These are phyloP conservation scores for Pseudogymnoascus sp. DNA, from an alignment of 2,329 filamentous ascomycete species.

Conservation along the genomic window DNA sequence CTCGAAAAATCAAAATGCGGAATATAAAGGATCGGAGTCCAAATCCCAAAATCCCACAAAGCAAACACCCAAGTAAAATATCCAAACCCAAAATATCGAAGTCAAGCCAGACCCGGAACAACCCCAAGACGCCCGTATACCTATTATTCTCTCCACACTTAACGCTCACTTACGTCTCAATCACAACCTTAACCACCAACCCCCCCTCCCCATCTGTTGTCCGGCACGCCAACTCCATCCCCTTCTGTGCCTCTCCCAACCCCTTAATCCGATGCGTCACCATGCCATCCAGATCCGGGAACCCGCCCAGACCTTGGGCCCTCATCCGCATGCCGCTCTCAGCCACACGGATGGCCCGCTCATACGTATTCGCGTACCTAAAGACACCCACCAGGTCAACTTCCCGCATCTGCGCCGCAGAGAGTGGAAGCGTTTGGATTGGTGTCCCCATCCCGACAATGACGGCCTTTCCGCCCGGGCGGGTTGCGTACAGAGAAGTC, in stretches of 20 bases:
- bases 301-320: conserved; percentile 75
- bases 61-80: neutral
- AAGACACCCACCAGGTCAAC: conserved; percentile 80
- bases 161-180: neutral
- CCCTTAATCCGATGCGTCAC: conserved; percentile 80
- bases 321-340: conserved; percentile 55
- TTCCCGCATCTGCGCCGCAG: conserved; percentile 83
- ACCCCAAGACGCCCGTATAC: neutral
- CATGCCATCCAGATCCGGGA: conserved; percentile 48
- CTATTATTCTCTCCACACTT: neutral
- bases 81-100: neutral
- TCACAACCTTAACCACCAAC: neutral
- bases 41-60: neutral
- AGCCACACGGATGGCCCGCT: conserved; percentile 65
- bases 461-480: conserved; percentile 68
- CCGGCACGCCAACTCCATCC: conserved; percentile 64
- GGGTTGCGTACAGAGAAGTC: conserved; percentile 60
- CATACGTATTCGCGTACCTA: conserved; percentile 79
- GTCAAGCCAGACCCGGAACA: neutral
- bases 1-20: neutral
- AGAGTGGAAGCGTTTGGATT: conserved; percentile 86
- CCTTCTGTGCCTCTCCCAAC: conserved; percentile 76
- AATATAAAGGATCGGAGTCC: neutral
- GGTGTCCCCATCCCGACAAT: conserved; percentile 85
- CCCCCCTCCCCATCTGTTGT: conserved; percentile 60